A percentile compares a stretch with the other conserved stretches of the same genome.
Conservation (phyloP, 495 filamentous ascomycete genomes). For the Terfezia boudieri region DNA sequence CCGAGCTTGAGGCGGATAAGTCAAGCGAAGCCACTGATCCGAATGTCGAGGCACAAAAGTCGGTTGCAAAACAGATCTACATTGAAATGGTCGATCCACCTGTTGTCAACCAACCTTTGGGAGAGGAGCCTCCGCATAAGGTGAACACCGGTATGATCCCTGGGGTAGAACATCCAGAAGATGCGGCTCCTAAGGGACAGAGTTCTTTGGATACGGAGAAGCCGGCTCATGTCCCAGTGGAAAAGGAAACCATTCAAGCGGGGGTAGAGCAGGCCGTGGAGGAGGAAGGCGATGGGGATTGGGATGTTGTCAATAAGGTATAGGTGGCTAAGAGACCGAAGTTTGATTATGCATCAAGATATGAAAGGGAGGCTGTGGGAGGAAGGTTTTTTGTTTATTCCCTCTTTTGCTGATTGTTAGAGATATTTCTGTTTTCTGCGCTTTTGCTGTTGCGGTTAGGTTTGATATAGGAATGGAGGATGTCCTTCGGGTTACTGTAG, state of each 20-base stretch:
- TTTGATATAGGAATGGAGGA: no score
- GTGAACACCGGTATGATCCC: conserved; percentile 1
- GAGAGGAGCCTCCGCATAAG: background rate
- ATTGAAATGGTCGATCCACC: background rate
- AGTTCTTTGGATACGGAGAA: background rate
- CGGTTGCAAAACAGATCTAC: background rate
- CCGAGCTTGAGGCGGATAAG: background rate
- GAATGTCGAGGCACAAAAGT: background rate
- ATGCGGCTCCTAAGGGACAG: background rate
- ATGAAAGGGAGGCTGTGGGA: no score
- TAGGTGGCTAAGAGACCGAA: background rate
- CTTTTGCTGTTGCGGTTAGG: no score
- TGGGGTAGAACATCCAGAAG: conserved; percentile 6
- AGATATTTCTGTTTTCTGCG: no score
- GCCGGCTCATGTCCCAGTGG: background rate
- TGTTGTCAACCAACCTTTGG: background rate
- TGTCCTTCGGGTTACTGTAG: no score
- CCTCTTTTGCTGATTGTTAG: no score
- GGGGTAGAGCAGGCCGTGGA: background rate
- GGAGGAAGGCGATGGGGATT: background rate
- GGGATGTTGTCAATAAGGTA: background rate
- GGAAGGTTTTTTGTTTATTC: no score
- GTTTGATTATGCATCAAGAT: no score
- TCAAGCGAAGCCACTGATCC: background rate
- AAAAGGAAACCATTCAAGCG: background rate